Evolutionary conservation across 225 moss, liverwort and hornwort genomes (phyloP).

Genomic region (Marchantia polymorpha): DNA sequence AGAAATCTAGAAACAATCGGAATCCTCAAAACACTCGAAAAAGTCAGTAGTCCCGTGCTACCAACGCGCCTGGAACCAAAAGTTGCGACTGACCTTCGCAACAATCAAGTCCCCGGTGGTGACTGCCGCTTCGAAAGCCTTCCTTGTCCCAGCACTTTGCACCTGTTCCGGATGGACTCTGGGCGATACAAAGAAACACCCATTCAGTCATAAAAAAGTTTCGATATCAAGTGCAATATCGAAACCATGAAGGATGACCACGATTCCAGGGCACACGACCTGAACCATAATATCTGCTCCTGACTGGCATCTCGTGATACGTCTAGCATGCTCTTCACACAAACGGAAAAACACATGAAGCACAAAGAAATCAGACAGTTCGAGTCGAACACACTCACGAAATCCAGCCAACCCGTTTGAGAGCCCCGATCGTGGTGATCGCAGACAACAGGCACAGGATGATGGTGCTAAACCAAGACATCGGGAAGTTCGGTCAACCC

Average conservation of each 20-base stretch:
- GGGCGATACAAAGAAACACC: neutral
- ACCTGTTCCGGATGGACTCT: conserved; percentile 28
- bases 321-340: too few species aligned
- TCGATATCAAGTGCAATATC: neutral
- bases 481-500: neutral
- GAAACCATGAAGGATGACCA: neutral
- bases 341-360: neutral
- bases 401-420: conserved; percentile 24
- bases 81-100: conserved; percentile 13
- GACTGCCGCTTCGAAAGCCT: conserved; percentile 17
- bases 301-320: too few species aligned
- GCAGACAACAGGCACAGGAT: conserved; percentile 15
- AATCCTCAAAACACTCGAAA: neutral
- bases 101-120: conserved; percentile 13
- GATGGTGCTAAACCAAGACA: conserved; percentile 23
- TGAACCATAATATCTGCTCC: too few species aligned
- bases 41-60: neutral
- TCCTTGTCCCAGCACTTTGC: conserved; percentile 14
- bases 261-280: too few species aligned
- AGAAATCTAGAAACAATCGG: neutral
- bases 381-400: conserved; percentile 14
- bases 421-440: conserved; percentile 23
- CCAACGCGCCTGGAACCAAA: neutral
- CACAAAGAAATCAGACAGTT: neutral
- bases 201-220: neutral